Evolutionary conservation across 179 eudicot genomes (phyloP), one percentile per base, ranked within the genome.

Genomic region (Drosera spatulata): DNA sequence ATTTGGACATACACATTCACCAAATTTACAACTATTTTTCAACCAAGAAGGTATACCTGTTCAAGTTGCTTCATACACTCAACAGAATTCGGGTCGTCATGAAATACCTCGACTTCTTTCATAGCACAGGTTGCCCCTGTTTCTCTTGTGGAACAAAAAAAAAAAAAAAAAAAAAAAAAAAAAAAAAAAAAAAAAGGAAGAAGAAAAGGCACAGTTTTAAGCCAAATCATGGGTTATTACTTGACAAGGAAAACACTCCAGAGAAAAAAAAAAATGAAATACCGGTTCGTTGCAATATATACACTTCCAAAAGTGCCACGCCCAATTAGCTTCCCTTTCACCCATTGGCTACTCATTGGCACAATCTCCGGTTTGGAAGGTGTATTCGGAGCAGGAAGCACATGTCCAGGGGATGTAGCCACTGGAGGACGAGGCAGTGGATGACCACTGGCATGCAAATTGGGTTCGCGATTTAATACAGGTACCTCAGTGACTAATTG

Each of bases 281-380:
- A 88, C 98, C 91, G 62, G 70, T 86, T 80, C 53, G 88, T 78
- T 12, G 96, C 96, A 50, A 64, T 76, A 66, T 74, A 91, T 14
- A 88, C 98, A 72, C 78, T 82, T 69, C 98, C 98, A 77, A 73
- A 88, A n/a, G 98, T 80, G 59, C 98, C 98, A 11, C 95, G 80
- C n/a, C 98, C 96, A 56, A 88, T 76, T 49, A 77, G 87, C 70
- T 81, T 85, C 47, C 95, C 96, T 62, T 84, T 88, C 41, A 54
- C 61, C 98, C 98, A 91, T 55, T 85, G 88, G 64, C 80, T 71
- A 73, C 75, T 83, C 61, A 69, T 55, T 14, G 74, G 67, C 12
- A 72, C 56, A 40, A 50, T 53, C 44, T 84, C 83, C 1, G 71
- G 66, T 66, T 61, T 83, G 46, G 79, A 69, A 56, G 69, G 38